Evolutionary conservation across 2,329 filamentous ascomycete genomes (phyloP), one percentile per base, ranked within the genome.

Genomic region (Aspergillus eucalypticola): DNA sequence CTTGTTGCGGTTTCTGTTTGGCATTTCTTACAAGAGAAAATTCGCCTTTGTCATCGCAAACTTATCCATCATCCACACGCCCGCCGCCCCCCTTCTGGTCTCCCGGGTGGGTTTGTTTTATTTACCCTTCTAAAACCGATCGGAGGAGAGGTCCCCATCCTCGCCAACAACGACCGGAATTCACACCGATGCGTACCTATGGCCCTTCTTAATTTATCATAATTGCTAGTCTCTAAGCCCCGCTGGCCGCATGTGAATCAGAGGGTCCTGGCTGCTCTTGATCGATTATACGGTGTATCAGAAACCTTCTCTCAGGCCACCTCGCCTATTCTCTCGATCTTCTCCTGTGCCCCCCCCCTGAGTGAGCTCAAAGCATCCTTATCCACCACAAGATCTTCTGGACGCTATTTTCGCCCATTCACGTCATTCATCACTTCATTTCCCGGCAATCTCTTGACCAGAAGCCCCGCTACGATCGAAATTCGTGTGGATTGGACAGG

Each of bases 181-280:
- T 21, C 46, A 44, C 29, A 21, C 48, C 11, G 51, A 35, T 35
- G 42, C 38, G 11, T 48, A 27, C 56, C 32, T 35, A 35, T 35
- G 32, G 51, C 39, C 41, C 39, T 59, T 54, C 46, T 60, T 66
- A 61, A 53, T 59, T 53, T 55, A 57, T 63, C 58, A 49, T 38
- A 13, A 29, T 32, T 27, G 25, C 25, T 27, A 60, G 44, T 52
- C 52, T 52, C 52, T 54, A 57, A 50, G 58, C 48, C 52, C 60
- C 42, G 54, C 60, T 53, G 56, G 35, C 65, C 60, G 52, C 61
- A 64, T 64, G 60, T 60, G 60, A 62, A 62, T 64, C 58, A 60
- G 58, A 61, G 51, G 59, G 54, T 59, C 63, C 54, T 55, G 42
- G 59, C 46, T 51, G 56, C 53, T 54, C 49, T 56, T 58, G 52